Evolutionary conservation across 805 yeast genomes (phyloP), one percentile per base, ranked within the genome.

Genomic region (Naumovozyma castellii): DNA sequence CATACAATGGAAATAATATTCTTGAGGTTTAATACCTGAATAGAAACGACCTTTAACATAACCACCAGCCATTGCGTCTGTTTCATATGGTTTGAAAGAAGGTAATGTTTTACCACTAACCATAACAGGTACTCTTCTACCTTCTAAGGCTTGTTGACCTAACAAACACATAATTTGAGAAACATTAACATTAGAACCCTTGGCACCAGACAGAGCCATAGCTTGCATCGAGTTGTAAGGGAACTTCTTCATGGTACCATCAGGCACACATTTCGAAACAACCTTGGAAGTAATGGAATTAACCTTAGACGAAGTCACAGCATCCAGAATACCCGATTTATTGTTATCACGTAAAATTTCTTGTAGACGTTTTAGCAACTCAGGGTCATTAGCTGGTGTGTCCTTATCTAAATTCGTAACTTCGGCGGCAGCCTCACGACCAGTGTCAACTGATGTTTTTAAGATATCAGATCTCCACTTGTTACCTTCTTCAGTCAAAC

Each of bases 1-100:
- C 98, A 92, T 92, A 72, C 97, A 92, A 69, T 92, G 99, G 92
- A 94, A 92, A 62, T 88, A 92, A 67, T 94, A 92, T 65, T 92
- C 99, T 67, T 92, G 99, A 3, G 98, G 98, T 62, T 85, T 78
- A 51, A 92, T 84, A 64, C 98, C 98, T 32, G 97, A 86, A 63
- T 86, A 94, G 78, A 92, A 92, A 53, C 99, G 83, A 46, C 94
- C 90, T 62, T 90, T 84, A 59, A 92, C 85, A 62, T 86, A 92
- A 41, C 99, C 99, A 72, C 99, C 99, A 18, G 99, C 97, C 62
- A 94, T 76, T 1, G 97, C 95, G 62, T 86, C 90, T 13, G 98
- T 92, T 60, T 94, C 99, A 58, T 76, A 90, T 1, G 98, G 90
- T 64, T 84, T 85, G 75, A 92, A 92, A 33, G 96, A 82, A 16